Base-by-base conservation (phyloP, 2,329 filamentous ascomycete genomes). In the Fusarium albidum region DNA sequence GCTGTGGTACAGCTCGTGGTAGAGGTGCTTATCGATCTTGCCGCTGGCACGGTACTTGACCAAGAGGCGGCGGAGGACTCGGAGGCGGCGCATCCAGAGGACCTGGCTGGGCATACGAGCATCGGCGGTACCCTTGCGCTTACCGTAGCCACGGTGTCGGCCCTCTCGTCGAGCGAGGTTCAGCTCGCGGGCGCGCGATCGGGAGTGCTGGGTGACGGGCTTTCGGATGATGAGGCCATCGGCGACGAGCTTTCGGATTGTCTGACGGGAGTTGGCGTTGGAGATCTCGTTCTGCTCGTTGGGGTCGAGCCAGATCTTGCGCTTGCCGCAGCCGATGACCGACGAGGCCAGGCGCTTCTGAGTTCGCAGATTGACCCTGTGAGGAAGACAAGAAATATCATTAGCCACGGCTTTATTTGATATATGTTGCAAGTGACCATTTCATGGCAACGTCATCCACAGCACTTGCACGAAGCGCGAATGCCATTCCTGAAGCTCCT, bases 161-260 rank as follows among this genome's bases (percentile, higher is more conserved):
- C 95, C 95, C 76, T 96, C 93, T 77, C 93, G 87, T 82, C 95
- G 89, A 78, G 95, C 91, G 67, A 91, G 91, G 80, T 90, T 96
- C 79, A 99, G 86, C 81, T 95, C 93, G 75, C 96, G 91, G 75
- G 95, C 95, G 76, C 95, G 92, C 74, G 91, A 88, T 82, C 96
- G 91, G 72, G 95, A 98, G 91, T 99, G 95, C 92, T 97, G 96
- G 77, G 94, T 97, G 76, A 97, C 93, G 77, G 96, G 96, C 89
- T 99, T 99, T 86, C 91, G 91, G 88, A 99, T 99, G 84, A 99
- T 99, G 79, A 99, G 91, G 84, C 95, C 96, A 96, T 99, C 96
- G 82, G 90, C 85, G 78, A 98, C 89, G 81, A 99, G 91, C 87
- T 99, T 99, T 86, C 96, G 94, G 88, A 99, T 90, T 73, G 94